Evolutionary conservation across 805 yeast genomes (phyloP), one percentile per base, ranked within the genome.

Genomic region (Nakazawaea ambrosiae): DNA sequence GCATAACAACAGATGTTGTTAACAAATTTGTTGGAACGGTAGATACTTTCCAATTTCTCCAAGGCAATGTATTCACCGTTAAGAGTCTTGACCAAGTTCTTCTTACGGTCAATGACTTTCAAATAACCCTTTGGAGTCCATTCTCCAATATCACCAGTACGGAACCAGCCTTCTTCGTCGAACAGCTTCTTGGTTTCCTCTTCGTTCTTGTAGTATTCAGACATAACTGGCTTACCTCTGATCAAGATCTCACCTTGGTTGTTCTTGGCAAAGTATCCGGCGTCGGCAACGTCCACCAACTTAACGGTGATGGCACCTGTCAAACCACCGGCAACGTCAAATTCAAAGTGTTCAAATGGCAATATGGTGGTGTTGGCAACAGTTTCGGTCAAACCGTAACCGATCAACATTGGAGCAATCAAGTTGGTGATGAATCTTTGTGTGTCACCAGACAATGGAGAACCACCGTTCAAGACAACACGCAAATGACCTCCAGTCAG

Each of bases 11-110:
- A 89, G 45, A 90, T 68, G 66, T 92, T 90, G 37, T 68, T 62
- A 26, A 90, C 92, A 46, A 70, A 68, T 31, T 75, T 63, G 60
- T 82, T 82, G 22, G 96, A 81, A 63, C 97, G 77, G 68, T 92
- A 92, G 34, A 84, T 70, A 9, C 95, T 73, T 65, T 92, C 98
- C 48, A 92, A 68, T 63, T 89, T 89, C 65, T 92, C 98, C 53
- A 92, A 72, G 4, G 98, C 98, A 60, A 92, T 86, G 63, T 92
- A 92, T 67, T 92, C 98, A 64, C 98, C 98, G 58, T 92, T 90
- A 53, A 75, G 70, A 15, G 98, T 92, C 73, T 92, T 92, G 50
- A 92, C 95, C 61, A 92, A 71, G 60, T 92, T 92, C 78, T 92
- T 92, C 70, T 78, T 85, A 58, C 98, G 83, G 65, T 92, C 98